phyloP scores from a whole-genome alignment of 208 protist genomes.

The Leishmania braziliensis region DNA sequence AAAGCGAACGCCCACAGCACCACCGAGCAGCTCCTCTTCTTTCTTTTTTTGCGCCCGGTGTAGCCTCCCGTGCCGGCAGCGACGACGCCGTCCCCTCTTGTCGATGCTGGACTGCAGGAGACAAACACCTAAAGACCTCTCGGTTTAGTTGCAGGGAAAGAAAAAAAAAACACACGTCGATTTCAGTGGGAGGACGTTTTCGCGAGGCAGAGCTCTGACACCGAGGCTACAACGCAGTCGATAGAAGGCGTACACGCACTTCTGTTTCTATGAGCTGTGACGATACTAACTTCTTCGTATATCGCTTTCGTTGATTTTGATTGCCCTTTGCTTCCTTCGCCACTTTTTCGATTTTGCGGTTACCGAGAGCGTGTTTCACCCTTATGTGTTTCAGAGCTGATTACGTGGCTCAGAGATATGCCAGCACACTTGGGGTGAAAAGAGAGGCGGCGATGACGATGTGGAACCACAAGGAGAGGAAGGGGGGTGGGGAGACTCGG shows the following conservation, averaged over 20 bases:
- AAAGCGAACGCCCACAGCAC: neutral
- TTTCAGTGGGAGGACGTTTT: neutral
- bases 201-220: neutral
- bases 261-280: neutral
- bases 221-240: neutral
- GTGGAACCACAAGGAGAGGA: neutral
- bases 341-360: neutral
- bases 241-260: neutral
- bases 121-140: neutral
- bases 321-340: neutral
- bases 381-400: neutral
- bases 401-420: neutral
- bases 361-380: neutral
- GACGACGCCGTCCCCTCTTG: neutral
- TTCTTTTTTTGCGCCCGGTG: neutral
- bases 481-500: neutral
- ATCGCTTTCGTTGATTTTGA: neutral
- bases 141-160: neutral
- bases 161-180: neutral
- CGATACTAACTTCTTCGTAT: neutral
- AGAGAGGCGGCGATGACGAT: neutral
- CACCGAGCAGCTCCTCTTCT: neutral
- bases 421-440: neutral
- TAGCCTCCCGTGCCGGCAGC: neutral
- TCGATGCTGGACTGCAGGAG: neutral